These are phyloP conservation scores for Rhodotorula glutinis DNA, from an alignment of 1,284 basidiomycete species.

Conservation along the genomic window DNA sequence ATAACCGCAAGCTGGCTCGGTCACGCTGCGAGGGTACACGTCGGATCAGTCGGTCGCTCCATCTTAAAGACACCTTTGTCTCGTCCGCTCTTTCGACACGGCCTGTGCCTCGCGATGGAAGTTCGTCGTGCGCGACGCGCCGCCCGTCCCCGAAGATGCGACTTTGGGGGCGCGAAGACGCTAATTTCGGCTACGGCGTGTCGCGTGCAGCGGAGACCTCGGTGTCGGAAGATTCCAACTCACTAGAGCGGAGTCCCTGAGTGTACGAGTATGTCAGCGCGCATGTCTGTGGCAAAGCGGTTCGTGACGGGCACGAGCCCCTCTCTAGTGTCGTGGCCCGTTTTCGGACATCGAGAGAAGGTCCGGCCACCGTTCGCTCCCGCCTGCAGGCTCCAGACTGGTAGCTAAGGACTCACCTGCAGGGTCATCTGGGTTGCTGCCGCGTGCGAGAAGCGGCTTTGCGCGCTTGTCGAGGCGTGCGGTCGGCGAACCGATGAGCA, in stretches of 20 bases:
- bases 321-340: too few relatives aligned
- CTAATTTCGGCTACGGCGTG: neutral
- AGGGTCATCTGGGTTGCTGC: conserved; percentile 25
- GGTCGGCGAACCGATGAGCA: neutral
- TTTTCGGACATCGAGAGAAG: too few relatives aligned
- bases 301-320: too few relatives aligned
- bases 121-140: too few relatives aligned
- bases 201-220: too few relatives aligned
- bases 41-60: neutral
- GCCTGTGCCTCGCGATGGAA: too few relatives aligned
- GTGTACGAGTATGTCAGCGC: too few relatives aligned
- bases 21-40: conserved; percentile 20
- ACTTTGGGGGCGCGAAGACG: neutral
- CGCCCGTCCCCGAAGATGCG: neutral
- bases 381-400: too few relatives aligned
- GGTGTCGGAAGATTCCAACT: too few relatives aligned
- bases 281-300: too few relatives aligned
- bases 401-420: conserved; percentile 24
- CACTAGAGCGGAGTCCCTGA: conserved; percentile 30
- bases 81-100: too few relatives aligned
- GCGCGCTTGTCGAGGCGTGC: neutral
- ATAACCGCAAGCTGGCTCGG: conserved; percentile 35
- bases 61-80: neutral
- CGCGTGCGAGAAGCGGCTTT: neutral
- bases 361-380: too few relatives aligned